Evolutionary conservation across 1,284 basidiomycete genomes (phyloP), one percentile per base, ranked within the genome.

Genomic region (Wolfiporia cocos): DNA sequence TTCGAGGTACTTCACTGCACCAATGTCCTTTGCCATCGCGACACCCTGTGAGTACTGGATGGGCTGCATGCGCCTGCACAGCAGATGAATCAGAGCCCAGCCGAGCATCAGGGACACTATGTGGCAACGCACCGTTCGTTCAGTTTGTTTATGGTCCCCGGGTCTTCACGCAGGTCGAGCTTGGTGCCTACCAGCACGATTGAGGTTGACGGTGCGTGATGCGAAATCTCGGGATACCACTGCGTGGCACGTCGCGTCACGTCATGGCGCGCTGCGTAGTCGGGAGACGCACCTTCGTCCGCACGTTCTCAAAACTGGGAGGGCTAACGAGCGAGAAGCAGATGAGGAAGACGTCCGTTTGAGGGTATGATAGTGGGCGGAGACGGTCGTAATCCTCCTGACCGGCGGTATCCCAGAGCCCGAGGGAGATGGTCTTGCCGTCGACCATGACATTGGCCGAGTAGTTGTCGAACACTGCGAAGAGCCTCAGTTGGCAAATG

Each of bases 301-400:
- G 82, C 47, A 99, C 92, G 76, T 99, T 99, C 71, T 99, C 96
- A 63, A 93, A 99, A 66, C 87, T 92, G 19, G 96, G 92, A 23
- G 96, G 96, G 56, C 89, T 93, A 59, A 97, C 94, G 50, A 98
- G 78, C 35, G 92, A 96, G 75, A 99, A 99, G 66, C 96, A 99
- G 65, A 99, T 93, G 62, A 99, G 76, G 73, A 99, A 99, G 29
- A 99, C 93, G 64, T 99, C 96, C 40, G 96, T 99, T 68, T 99
- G 96, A 6, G 96, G 96, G 70, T 99, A 99, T 49, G 92, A 95
- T 51, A 99, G 78, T 41, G 96, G 96, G 55, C 96, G 87, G 57
- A 99, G 86, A 44, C 96, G 89, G 68, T 99, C 96, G 65, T 94
- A 95, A 73, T 97, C 93, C 66, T 98, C 94, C 70, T 97, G 94